Conservation (phyloP, 1,139 yeast species). For the Pneumocystis sp. region DNA sequence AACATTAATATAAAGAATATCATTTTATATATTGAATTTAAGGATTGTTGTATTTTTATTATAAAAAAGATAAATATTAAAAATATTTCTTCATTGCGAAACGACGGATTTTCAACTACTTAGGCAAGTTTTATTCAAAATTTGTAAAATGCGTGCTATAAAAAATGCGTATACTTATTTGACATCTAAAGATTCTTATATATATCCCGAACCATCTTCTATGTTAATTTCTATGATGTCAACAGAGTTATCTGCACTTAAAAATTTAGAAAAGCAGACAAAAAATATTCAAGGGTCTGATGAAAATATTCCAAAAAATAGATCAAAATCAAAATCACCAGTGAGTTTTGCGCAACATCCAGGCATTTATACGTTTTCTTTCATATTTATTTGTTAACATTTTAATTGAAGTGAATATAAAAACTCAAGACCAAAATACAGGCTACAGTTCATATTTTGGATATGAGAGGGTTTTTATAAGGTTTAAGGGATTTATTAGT, state of each 20-base stretch:
- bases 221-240: background rate
- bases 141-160: background rate
- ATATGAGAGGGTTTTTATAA: background rate
- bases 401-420: background rate
- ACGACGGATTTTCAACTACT: background rate
- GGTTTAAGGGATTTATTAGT: background rate
- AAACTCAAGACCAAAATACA: background rate
- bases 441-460: background rate
- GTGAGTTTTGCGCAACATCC: background rate
- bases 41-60: background rate
- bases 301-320: background rate
- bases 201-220: background rate
- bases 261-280: background rate
- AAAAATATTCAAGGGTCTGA: background rate
- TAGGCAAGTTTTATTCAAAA: background rate
- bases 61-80: background rate
- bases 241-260: background rate
- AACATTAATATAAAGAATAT: background rate
- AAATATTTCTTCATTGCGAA: background rate
- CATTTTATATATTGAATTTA: background rate
- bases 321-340: background rate
- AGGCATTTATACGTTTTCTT: background rate
- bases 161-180: background rate
- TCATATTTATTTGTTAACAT: background rate
- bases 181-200: background rate